Base-by-base conservation (phyloP, 2,329 filamentous ascomycete species). In the Botryosphaeria agaves region DNA sequence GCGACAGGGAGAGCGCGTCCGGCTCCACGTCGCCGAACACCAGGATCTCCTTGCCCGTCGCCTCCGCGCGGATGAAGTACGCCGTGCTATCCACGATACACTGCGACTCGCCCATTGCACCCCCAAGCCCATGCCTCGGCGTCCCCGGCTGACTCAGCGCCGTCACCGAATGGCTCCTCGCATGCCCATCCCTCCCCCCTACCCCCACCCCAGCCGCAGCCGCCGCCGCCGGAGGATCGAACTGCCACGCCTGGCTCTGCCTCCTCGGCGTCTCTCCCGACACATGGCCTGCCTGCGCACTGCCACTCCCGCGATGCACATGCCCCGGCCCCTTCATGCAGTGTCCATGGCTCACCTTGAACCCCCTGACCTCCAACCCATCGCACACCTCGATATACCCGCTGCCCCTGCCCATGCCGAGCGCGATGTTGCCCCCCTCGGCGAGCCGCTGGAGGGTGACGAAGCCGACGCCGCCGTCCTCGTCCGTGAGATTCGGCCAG, bases 21-120 rank as follows among this genome's bases (percentile, higher is more conserved):
- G 89, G 84, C 47, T 98, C 89, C 21, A 95, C 81, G 41, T 98
- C 89, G 12, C 89, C 89, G 48, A 94, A 95, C 29, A 98, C 80
- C 35, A 98, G 69, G 3, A 95, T 70, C 53, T 98, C 87, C 18
- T 68, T 67, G 2, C 70, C 68, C 0, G 72, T 78, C 6, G 45
- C 41, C 16, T 36, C 36, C 21, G 49, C 45, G 21, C 82, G 78
- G 39, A 98, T 79, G 52, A 98, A 95, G 53, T 85, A 95, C 1
- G 83, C 87, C 12, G 84, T 89, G 38, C 82, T 92, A 49, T 94
- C 83, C 36, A 82, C 77, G 1, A 84, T 78, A 41, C 76, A 84
- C 51, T 50, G 45, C 12, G 21, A 9, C 9, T 12, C 21, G 3
- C 21, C 21, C 4, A 9, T 12, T 3, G 21, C 21, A 12, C 9